These are phyloP conservation scores for Sungouiella thailandica DNA, from an alignment of 805 yeast genomes.

Conservation along the genomic window DNA sequence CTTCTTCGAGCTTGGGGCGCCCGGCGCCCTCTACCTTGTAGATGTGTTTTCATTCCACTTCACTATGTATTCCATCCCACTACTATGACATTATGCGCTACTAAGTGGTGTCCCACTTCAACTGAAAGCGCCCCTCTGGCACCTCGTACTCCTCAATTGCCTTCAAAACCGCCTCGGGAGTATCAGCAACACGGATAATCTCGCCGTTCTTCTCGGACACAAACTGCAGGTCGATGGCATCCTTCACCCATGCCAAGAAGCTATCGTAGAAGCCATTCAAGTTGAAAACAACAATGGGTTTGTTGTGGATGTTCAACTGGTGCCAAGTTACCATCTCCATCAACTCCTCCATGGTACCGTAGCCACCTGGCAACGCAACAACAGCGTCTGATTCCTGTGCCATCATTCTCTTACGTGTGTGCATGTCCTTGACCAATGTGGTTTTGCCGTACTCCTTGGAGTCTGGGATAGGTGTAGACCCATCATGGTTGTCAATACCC, in stretches of 20 bases:
- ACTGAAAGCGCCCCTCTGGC: constrained; percentile 70
- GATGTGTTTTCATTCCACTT: too few species aligned
- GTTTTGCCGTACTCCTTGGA: constrained; percentile 65
- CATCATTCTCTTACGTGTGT: constrained; percentile 82
- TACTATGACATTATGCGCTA: too few species aligned
- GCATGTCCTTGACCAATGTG: constrained; percentile 83
- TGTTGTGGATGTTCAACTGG: constrained; percentile 79
- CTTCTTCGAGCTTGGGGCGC: too few species aligned
- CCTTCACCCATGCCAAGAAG: constrained; percentile 55
- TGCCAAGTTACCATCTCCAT: constrained; percentile 91
- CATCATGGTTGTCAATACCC: constrained; percentile 58
- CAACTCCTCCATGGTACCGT: constrained; percentile 83
- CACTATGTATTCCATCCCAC: too few species aligned
- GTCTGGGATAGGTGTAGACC: constrained; percentile 61
- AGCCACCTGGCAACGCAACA: constrained; percentile 89
- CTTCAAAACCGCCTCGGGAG: constrained; percentile 63
- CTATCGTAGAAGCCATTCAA: constrained; percentile 77
- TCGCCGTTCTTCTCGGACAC: constrained; percentile 62
- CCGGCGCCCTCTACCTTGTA: too few species aligned
- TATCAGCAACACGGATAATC: constrained; percentile 63
- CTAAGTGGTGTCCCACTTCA: constrained; percentile 55
- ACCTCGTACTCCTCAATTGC: constrained; percentile 55
- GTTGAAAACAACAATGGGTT: constrained; percentile 76
- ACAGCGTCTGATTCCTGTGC: constrained; percentile 83
- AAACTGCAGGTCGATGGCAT: constrained; percentile 60